These are phyloP conservation scores for Cutaneotrichosporon spelunceum DNA, from an alignment of 1,284 basidiomycete genomes.

Conservation along the genomic window DNA sequence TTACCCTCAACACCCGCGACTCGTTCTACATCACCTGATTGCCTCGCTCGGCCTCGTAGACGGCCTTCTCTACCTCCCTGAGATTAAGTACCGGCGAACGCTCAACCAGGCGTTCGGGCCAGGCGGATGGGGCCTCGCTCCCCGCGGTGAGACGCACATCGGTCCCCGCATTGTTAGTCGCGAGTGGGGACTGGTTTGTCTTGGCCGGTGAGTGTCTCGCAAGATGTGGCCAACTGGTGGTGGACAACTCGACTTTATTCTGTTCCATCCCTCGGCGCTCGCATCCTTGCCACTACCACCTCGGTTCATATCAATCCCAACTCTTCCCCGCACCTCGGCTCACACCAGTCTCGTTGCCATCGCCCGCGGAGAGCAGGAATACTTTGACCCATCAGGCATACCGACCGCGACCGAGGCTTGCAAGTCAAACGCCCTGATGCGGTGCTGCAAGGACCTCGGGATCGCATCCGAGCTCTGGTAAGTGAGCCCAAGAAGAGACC, in stretches of 20 bases:
- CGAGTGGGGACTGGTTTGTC: conserved; percentile 91
- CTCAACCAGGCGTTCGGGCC: conserved; percentile 94
- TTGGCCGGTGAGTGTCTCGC: conserved; percentile 65
- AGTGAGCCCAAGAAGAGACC: conserved; percentile 27
- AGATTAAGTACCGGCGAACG: conserved; percentile 96
- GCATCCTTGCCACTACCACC: neutral
- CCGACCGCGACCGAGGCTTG: conserved; percentile 92
- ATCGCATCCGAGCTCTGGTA: conserved; percentile 95
- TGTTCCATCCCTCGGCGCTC: neutral
- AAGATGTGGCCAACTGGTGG: too few relatives aligned
- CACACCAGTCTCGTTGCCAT: conserved; percentile 73
- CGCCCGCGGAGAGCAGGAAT: conserved; percentile 93
- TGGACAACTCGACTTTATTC: neutral
- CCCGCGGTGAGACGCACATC: conserved; percentile 88
- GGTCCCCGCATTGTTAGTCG: conserved; percentile 82
- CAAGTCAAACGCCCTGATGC: conserved; percentile 96
- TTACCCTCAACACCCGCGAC: neutral
- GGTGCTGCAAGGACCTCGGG: conserved; percentile 96
- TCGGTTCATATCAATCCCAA: too few relatives aligned
- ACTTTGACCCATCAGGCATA: conserved; percentile 87
- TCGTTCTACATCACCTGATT: neutral
- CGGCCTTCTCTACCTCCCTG: conserved; percentile 90
- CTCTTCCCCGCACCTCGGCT: neutral
- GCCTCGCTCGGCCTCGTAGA: conserved; percentile 56
- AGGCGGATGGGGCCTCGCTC: conserved; percentile 94